Conservation (phyloP, 495 filamentous ascomycete genomes). For the Trichoderma erinaceum region DNA sequence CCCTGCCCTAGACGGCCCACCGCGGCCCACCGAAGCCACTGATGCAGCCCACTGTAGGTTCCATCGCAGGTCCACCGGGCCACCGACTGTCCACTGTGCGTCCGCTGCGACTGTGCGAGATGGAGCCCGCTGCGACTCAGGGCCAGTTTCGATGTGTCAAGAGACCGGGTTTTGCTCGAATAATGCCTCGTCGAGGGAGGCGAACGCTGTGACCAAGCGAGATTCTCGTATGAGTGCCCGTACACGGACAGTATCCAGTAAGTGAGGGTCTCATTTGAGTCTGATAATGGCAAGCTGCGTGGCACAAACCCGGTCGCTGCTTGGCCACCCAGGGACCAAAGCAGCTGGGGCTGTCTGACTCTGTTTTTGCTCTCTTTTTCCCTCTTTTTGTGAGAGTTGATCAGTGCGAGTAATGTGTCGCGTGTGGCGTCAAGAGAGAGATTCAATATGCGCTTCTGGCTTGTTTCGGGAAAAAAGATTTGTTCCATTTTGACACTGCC, state of each 20-base stretch:
- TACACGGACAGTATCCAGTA: not conserved
- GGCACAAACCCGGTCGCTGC: too few species aligned
- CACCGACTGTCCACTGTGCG: not conserved
- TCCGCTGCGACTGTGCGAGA: not conserved
- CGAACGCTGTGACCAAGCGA: not conserved
- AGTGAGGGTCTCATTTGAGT: not conserved
- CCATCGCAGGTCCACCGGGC: not conserved
- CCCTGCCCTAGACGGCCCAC: not conserved
- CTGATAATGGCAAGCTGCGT: not conserved
- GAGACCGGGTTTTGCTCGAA: slow-evolving; percentile 1
- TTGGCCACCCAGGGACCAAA: not conserved
- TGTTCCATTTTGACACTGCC: too few species aligned
- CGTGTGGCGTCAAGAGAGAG: too few species aligned
- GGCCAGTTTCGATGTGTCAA: slow-evolving; percentile 10
- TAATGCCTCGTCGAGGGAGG: slow-evolving; percentile 8
- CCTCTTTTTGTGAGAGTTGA: not conserved
- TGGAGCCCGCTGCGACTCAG: slow-evolving; percentile 7
- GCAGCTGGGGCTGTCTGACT: not conserved
- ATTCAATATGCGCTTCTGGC: too few species aligned
- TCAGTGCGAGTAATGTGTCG: not conserved
- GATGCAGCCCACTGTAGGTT: not conserved
- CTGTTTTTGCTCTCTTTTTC: not conserved
- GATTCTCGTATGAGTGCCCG: not conserved
- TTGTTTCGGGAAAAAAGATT: not conserved
- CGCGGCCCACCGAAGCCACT: not conserved